Base-by-base conservation (phyloP, 176 grass and related monocot species). In the Bonia amplexicaulis region DNA sequence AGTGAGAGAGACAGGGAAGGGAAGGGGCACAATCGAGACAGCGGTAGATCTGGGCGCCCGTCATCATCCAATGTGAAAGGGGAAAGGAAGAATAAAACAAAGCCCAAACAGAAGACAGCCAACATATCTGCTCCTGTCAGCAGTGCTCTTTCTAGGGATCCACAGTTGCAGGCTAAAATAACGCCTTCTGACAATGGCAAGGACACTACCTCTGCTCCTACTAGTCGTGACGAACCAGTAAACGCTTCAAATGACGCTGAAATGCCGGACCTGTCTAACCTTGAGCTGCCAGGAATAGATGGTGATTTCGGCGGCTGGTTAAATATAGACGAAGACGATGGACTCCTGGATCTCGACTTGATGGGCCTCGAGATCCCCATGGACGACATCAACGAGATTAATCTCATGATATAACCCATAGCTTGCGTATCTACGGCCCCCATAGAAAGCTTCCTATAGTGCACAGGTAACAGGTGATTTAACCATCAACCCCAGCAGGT, bases 361-460 rank as follows among this genome's bases (percentile, higher is more conserved):
- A 85, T 90, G 83, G 92, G 92, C 65, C 95, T 97, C 3, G 90
- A 94, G 84, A 97, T 97, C 73, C 95, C 95, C 52, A 91, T 93
- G 84, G 95, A 97, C 14, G 95, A 97, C 74, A 94, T 97, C 63
- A 91, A 88, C 3, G 88, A 93, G 73, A 86, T 97, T 61, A 91
- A 93, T 72, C 70, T 96, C 63, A 89, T 96, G 77, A 84, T 86
- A 86, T 91, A 81, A 79, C 62, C 53, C 9, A 14, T 75, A 84
- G 62, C 26, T 73, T 90, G 20, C 45, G n/a, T 84, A 41, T 87
- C 76, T 20, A 69, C 5, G 27, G 55, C 2, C 67, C 42, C 13
- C 48, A 81, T 82, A 88, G 82, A 85, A 87, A 85, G 82, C 58
- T 87, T 67, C 25, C 45, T 79, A 88, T 78, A 87, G 83, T 88